A percentile compares a stretch with the other conserved stretches of the same genome.
phyloP scores from a whole-genome alignment of 768 basidiomycete species.

The Lenzites betulinus region DNA sequence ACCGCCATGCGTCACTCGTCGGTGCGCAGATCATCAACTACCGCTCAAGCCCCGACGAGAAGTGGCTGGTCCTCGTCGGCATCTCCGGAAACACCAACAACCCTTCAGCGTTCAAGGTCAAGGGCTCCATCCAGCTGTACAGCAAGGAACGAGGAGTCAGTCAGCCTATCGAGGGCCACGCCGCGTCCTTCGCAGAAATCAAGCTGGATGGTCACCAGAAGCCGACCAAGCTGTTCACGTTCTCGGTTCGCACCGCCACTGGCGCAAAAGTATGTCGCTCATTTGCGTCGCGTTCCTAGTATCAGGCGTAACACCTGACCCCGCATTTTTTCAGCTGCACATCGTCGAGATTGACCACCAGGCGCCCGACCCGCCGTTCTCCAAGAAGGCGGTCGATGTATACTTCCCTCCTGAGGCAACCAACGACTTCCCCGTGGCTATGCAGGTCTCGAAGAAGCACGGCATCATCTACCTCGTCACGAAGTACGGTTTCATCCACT shows the following conservation, averaged over 20 bases:
- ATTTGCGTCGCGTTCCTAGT: background rate
- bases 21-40: slow-evolving; percentile 99
- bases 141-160: slow-evolving; percentile 90
- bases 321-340: slow-evolving; percentile 75
- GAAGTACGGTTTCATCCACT: slow-evolving; percentile 98
- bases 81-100: slow-evolving; percentile 92
- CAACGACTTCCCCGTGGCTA: slow-evolving; percentile 98
- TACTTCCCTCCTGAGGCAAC: slow-evolving; percentile 99
- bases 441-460: slow-evolving; percentile 98
- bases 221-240: slow-evolving; percentile 89
- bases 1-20: slow-evolving; percentile 91
- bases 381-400: slow-evolving; percentile 97
- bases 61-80: slow-evolving; percentile 96
- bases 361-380: slow-evolving; percentile 88
- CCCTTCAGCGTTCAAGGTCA: slow-evolving; percentile 97
- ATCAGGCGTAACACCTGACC: background rate
- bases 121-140: slow-evolving; percentile 97
- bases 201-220: slow-evolving; percentile 88
- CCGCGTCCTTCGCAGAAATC: slow-evolving; percentile 92
- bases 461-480: slow-evolving; percentile 97
- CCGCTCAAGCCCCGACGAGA: slow-evolving; percentile 87
- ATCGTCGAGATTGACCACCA: slow-evolving; percentile 98
- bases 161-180: slow-evolving; percentile 98
- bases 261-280: slow-evolving; percentile 83
- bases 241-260: slow-evolving; percentile 93